Base-by-base conservation (phyloP, 2,329 filamentous ascomycete species). In the Exophiala viscosa region DNA sequence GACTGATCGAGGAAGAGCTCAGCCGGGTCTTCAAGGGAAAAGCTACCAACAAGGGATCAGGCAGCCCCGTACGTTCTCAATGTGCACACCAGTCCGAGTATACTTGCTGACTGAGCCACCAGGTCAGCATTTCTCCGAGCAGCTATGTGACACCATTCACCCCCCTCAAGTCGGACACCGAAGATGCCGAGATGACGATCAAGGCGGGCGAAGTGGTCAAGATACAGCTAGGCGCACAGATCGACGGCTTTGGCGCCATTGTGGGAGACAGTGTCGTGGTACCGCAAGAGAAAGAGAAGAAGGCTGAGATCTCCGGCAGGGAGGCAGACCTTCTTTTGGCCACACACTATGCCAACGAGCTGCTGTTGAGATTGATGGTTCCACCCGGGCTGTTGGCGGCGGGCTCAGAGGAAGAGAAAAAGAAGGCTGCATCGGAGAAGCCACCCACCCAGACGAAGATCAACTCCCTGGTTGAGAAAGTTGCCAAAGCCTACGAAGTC, bases 171-270 rank as follows among this genome's bases (percentile, higher is more conserved):
- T 85, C 90, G 60, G 93, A 99, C 67, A 79, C 86, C 70, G 84
- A 86, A 69, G 93, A 99, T 78, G 89, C 92, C 57, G 82, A 80
- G 52, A 79, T 81, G 44, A 84, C 85, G 66, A 80, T 99, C 64
- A 88, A 96, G 77, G 81, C 86, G 46, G 87, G 85, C 58, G 93
- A 99, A 76, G 76, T 88, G 57, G 82, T 96, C 75, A 99, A 99
- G 83, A 93, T 99, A 70, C 93, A 99, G 76, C 84, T 99, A n/a
- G 93, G 93, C 67, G 93, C 93, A 47, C 93, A 99, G 77, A 96
- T 99, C 60, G 90, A 97, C 75, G 93, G 93, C 49, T 95, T 97
- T 68, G 90, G 90, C 64, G 88, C 92, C 63, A 96, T 99, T 69
- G 88, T 96, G 64, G 96, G 93, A 76, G 88, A 96, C 74, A 95